Percentiles rank a stretch among this genome's conserved stretches.
phyloP scores from a whole-genome alignment of 306 rosid species.

The Fragaria nilgerrensis region DNA sequence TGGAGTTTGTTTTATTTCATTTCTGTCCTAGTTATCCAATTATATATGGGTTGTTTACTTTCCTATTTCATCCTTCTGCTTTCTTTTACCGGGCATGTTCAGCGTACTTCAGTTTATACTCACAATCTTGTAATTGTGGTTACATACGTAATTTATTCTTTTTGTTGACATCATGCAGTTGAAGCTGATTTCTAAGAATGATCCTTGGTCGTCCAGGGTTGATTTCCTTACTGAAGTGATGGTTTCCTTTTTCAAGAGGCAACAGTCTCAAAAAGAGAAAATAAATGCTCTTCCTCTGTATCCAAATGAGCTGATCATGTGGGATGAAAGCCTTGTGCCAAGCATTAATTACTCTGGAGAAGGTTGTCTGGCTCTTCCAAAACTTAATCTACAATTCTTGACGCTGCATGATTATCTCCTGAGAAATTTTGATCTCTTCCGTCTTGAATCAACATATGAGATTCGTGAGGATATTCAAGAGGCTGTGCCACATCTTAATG shows the following conservation, averaged over 20 bases:
- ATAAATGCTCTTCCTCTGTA: constrained; percentile 97
- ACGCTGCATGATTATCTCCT: constrained; percentile 98
- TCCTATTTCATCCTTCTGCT: background rate
- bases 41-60: background rate
- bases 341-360: constrained; percentile 98
- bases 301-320: constrained; percentile 95
- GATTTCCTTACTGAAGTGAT: constrained; percentile 94
- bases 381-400: constrained; percentile 87
- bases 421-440: constrained; percentile 90
- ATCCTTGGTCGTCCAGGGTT: constrained; percentile 91
- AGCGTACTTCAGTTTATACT: background rate
- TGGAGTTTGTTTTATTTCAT: background rate
- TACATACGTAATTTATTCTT: background rate
- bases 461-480: constrained; percentile 98
- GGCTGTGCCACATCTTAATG: constrained; percentile 95
- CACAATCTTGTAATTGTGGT: background rate
- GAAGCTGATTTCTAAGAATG: constrained; percentile 78
- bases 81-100: background rate
- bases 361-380: constrained; percentile 98
- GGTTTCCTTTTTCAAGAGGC: constrained; percentile 95
- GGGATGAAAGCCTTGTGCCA: constrained; percentile 99
- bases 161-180: constrained; percentile 56
- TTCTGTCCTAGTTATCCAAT: background rate
- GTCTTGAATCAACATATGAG: constrained; percentile 97
- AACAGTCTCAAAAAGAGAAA: constrained; percentile 93